Evolutionary conservation across 192 early-diverging fungal species (phyloP).

Genomic region (Coemansia sp.): DNA sequence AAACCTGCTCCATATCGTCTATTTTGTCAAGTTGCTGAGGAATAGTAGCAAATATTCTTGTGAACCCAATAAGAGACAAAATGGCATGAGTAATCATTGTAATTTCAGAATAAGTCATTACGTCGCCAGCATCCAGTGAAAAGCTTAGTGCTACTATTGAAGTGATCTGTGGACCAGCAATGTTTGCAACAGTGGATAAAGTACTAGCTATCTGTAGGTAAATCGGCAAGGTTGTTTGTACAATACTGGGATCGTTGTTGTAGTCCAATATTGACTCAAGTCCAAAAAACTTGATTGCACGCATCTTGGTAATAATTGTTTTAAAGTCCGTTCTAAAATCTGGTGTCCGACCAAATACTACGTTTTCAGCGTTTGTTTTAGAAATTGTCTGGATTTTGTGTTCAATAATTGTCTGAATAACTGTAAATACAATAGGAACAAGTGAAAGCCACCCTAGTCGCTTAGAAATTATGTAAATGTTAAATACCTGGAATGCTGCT

Average conservation of each 20-base stretch:
- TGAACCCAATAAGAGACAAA: background rate
- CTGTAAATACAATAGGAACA: conserved; percentile 1
- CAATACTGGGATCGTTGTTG: background rate
- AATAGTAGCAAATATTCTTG: background rate
- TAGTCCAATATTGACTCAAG: conserved; percentile 2
- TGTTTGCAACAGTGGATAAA: background rate
- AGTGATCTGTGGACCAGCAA: background rate
- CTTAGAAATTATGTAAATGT: background rate
- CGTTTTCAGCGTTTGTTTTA: background rate
- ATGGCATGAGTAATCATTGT: background rate
- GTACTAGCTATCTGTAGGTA: background rate
- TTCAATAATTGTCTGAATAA: background rate
- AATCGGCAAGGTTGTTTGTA: background rate
- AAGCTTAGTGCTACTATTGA: background rate
- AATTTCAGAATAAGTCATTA: conserved; percentile 1
- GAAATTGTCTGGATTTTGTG: background rate
- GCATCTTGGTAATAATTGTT: background rate
- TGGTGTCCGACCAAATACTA: background rate
- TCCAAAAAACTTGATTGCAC: conserved; percentile 5
- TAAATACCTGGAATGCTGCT: background rate
- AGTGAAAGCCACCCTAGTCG: conserved; percentile 1
- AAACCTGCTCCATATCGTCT: background rate
- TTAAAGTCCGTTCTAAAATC: background rate
- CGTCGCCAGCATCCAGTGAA: background rate
- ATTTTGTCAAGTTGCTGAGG: background rate